Evolutionary conservation across 140 eudicot species (phyloP).

Genomic region (Eryngium alpinum): DNA sequence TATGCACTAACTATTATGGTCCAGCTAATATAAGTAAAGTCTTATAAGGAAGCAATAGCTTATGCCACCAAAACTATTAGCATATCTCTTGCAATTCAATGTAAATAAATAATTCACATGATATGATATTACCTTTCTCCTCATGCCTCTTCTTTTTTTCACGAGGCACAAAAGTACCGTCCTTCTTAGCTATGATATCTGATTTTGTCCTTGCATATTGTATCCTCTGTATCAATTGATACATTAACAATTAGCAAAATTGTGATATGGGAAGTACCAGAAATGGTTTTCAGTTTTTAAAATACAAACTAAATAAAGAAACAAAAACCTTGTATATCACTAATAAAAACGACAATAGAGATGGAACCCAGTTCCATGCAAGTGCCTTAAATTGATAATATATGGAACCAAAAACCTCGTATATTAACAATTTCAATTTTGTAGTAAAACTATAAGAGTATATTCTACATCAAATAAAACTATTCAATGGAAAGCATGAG

Average conservation of each 20-base stretch:
- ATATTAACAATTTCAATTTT: background rate
- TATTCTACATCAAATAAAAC: no score
- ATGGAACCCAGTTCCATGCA: background rate
- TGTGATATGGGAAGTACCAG: background rate
- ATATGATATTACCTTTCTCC: constrained; percentile 52
- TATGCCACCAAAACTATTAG: background rate
- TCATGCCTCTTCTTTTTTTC: constrained; percentile 92
- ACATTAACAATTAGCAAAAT: background rate
- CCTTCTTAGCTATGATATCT: constrained; percentile 80
- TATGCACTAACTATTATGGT: background rate
- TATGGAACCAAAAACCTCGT: no score
- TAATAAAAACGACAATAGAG: background rate
- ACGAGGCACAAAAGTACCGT: constrained; percentile 93
- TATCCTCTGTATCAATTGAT: constrained; percentile 54
- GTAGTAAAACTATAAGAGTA: background rate
- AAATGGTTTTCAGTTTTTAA: background rate
- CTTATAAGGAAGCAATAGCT: background rate
- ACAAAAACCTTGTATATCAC: background rate
- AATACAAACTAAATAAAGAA: background rate
- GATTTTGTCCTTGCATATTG: constrained; percentile 98
- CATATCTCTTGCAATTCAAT: background rate
- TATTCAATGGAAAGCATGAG: no score
- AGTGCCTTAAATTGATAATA: no score
- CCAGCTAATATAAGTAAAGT: background rate
- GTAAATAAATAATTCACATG: background rate